Evolutionary conservation across 2,329 filamentous ascomycete species (phyloP).

Genomic region (Colletotrichum horii): DNA sequence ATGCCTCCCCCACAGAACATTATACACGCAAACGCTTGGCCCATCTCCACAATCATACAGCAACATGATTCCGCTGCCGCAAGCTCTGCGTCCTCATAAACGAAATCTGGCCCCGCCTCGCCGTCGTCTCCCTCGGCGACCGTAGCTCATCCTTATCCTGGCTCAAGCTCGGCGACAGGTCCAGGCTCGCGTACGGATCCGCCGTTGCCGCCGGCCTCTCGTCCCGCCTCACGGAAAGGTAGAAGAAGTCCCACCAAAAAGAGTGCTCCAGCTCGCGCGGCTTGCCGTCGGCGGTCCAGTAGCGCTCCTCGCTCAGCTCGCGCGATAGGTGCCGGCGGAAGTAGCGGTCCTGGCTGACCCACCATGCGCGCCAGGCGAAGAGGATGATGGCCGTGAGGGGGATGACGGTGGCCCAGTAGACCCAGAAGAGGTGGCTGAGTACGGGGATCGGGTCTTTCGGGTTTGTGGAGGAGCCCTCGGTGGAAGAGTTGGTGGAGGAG

Average conservation of each 20-base stretch:
- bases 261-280: constrained; percentile 46
- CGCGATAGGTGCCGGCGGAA: constrained; percentile 49
- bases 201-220: constrained; percentile 24
- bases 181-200: constrained; percentile 1
- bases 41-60: background rate
- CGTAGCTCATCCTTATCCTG: constrained; percentile 14
- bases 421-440: constrained; percentile 48
- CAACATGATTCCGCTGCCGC: constrained; percentile 9
- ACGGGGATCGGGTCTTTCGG: constrained; percentile 31
- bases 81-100: constrained; percentile 15
- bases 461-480: constrained; percentile 10
- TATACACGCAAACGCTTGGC: background rate
- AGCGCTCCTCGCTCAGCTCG: constrained; percentile 53
- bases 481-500: background rate
- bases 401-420: constrained; percentile 50
- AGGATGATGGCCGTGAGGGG: constrained; percentile 49
- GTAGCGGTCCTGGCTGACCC: constrained; percentile 51
- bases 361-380: constrained; percentile 49
- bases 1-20: background rate
- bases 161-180: constrained; percentile 7
- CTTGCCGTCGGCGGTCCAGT: constrained; percentile 50
- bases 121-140: constrained; percentile 12
- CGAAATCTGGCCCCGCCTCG: constrained; percentile 10
- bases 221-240: constrained; percentile 39
- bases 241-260: constrained; percentile 50